Evolutionary conservation across 2,329 filamentous ascomycete genomes (phyloP).

Genomic region (Blastomyces gilchristii): DNA sequence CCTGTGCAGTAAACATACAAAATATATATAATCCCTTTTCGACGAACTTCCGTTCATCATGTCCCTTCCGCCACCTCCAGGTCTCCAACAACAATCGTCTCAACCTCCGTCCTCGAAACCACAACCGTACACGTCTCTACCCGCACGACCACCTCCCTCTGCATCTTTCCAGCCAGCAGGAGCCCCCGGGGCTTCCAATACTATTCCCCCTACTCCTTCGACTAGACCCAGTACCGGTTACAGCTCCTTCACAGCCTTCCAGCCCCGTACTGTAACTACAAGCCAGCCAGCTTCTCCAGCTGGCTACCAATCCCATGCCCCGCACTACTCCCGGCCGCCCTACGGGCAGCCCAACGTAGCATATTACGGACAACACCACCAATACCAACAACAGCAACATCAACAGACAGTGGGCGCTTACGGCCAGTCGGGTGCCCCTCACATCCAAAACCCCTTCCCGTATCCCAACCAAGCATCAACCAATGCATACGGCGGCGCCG

Average conservation of each 20-base stretch:
- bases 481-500: slow-evolving; percentile 28
- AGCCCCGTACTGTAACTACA: slow-evolving; percentile 48
- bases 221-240: slow-evolving; percentile 29
- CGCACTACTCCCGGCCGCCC: slow-evolving; percentile 20
- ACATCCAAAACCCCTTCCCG: slow-evolving; percentile 74
- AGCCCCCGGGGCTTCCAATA: slow-evolving; percentile 21
- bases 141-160: slow-evolving; percentile 63
- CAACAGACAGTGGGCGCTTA: slow-evolving; percentile 29
- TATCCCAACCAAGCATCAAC: slow-evolving; percentile 43
- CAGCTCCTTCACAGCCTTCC: slow-evolving; percentile 46
- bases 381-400: slow-evolving; percentile 5
- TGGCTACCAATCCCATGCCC: slow-evolving; percentile 31
- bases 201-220: slow-evolving; percentile 19
- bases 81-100: slow-evolving; percentile 43
- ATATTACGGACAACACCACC: slow-evolving; percentile 38
- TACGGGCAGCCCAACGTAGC: slow-evolving; percentile 25
- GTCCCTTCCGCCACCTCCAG: slow-evolving; percentile 81
- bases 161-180: slow-evolving; percentile 28
- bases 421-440: slow-evolving; percentile 49
- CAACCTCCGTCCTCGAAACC: slow-evolving; percentile 31
- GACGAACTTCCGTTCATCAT: slow-evolving; percentile 48
- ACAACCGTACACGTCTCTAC: slow-evolving; percentile 52
- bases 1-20: slow-evolving; percentile 11
- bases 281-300: slow-evolving; percentile 30
- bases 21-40: background rate